These are phyloP conservation scores for Xylaria acuta DNA, from an alignment of 495 filamentous ascomycete genomes.

Conservation along the genomic window DNA sequence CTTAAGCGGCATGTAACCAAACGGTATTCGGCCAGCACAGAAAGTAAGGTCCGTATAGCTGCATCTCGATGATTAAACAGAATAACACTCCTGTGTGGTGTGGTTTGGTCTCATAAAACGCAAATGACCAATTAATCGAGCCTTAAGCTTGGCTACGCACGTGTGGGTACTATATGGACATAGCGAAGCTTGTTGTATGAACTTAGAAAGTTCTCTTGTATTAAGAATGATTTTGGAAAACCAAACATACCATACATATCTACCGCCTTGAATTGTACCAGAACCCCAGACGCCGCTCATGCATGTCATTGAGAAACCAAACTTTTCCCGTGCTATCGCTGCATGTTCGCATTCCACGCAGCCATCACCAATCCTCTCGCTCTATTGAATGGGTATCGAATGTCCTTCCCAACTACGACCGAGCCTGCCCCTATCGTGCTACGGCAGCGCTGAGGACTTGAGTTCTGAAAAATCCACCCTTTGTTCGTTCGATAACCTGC, in stretches of 20 bases:
- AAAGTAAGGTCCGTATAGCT: background rate
- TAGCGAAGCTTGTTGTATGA: background rate
- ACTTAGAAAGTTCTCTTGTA: slow-evolving; percentile 8
- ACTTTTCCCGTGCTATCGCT: slow-evolving; percentile 24
- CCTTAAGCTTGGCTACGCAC: background rate
- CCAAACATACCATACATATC: slow-evolving; percentile 37
- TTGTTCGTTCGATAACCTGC: slow-evolving; percentile 96
- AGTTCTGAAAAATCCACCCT: slow-evolving; percentile 91
- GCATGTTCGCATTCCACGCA: slow-evolving; percentile 18
- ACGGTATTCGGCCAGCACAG: background rate
- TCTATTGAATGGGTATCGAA: slow-evolving; percentile 38
- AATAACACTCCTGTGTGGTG: background rate
- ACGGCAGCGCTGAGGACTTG: slow-evolving; percentile 72
- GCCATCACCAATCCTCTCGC: slow-evolving; percentile 22
- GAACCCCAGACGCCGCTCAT: slow-evolving; percentile 41
- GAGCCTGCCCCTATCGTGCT: slow-evolving; percentile 16
- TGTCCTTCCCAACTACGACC: background rate
- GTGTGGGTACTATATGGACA: background rate
- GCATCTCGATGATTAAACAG: background rate
- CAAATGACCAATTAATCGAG: background rate
- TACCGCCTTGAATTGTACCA: slow-evolving; percentile 37
- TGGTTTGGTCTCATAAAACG: background rate
- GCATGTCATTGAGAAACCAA: slow-evolving; percentile 35
- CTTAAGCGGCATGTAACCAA: background rate
- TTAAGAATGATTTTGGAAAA: slow-evolving; percentile 26